phyloP scores from a whole-genome alignment of 768 basidiomycete genomes.

The Leucocoprinus sp. region DNA sequence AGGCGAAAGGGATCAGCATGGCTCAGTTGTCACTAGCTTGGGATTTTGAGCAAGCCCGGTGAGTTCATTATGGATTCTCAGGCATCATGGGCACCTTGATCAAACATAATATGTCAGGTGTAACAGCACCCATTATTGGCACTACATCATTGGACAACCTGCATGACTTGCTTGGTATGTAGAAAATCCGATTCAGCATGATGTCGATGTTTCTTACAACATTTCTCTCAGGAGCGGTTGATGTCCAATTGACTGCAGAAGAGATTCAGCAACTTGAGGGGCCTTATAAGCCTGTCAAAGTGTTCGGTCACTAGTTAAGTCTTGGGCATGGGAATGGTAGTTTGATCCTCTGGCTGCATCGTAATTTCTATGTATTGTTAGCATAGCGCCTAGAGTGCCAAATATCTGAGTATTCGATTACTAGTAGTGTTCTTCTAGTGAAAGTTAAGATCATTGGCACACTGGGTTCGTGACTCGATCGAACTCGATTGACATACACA shows the following conservation, averaged over 20 bases:
- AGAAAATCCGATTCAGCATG: background rate
- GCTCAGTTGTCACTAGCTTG: conserved; percentile 47
- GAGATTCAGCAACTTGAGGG: background rate
- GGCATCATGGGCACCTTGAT: background rate
- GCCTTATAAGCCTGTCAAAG: background rate
- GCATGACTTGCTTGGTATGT: conserved; percentile 39
- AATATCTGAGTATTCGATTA: no score
- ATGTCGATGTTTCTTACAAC: no score
- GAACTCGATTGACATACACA: no score
- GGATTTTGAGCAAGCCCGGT: conserved; percentile 38
- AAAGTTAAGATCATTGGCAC: no score
- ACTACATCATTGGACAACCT: conserved; percentile 41
- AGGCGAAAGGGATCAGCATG: conserved; percentile 44
- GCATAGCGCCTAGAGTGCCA: no score
- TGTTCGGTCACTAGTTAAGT: background rate
- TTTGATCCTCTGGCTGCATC: no score
- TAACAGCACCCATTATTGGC: conserved; percentile 52
- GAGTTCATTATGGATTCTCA: background rate
- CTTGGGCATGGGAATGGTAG: no score
- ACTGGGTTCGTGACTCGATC: no score
- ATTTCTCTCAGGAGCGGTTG: background rate
- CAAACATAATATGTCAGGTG: conserved; percentile 18
- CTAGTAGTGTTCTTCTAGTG: no score
- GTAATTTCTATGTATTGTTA: no score
- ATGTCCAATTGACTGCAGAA: background rate